Conservation (phyloP, 2,329 filamentous ascomycete species). For the Amphichorda felina region DNA sequence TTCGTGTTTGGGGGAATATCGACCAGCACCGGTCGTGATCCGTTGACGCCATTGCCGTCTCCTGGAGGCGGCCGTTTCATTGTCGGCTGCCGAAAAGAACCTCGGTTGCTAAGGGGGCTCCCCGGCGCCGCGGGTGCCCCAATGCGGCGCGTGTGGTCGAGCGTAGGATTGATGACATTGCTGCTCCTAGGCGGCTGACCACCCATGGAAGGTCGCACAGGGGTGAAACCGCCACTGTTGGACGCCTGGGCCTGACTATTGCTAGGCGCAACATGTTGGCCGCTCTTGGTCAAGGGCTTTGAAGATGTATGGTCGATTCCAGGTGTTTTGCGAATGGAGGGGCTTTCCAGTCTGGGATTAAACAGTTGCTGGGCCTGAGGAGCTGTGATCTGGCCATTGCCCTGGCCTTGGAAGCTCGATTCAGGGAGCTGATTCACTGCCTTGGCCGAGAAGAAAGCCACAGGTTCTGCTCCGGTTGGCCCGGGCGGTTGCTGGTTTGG, state of each 20-base stretch:
- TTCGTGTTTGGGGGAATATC: conserved; percentile 36
- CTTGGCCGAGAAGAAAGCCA: conserved; percentile 61
- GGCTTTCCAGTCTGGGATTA: conserved; percentile 65
- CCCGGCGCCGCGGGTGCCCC: conserved; percentile 40
- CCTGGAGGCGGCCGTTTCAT: conserved; percentile 37
- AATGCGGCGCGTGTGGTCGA: conserved; percentile 44
- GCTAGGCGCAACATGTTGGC: conserved; percentile 34
- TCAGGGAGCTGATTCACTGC: conserved; percentile 47
- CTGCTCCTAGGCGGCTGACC: conserved; percentile 19
- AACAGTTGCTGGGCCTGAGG: conserved; percentile 44
- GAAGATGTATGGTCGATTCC: conserved; percentile 75
- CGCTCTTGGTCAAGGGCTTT: conserved; percentile 53
- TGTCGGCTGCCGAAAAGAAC: conserved; percentile 46
- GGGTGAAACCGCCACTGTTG: conserved; percentile 15
- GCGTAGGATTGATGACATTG: conserved; percentile 37
- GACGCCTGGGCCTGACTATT: conserved; percentile 7
- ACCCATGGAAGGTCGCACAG: conserved; percentile 14
- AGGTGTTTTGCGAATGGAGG: conserved; percentile 79
- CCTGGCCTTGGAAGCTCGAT: conserved; percentile 20
- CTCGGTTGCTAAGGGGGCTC: conserved; percentile 47
- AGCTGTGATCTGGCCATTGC: conserved; percentile 25
- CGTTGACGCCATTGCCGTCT: conserved; percentile 8
- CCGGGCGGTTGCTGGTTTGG: conserved; percentile 11
- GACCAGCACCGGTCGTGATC: conserved; percentile 30
- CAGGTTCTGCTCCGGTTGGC: conserved; percentile 22